Percentiles rank a stretch among this genome's conserved stretches.
Conservation (phyloP, 108 stramenopile species). For the Pelagomonas calceolata region DNA sequence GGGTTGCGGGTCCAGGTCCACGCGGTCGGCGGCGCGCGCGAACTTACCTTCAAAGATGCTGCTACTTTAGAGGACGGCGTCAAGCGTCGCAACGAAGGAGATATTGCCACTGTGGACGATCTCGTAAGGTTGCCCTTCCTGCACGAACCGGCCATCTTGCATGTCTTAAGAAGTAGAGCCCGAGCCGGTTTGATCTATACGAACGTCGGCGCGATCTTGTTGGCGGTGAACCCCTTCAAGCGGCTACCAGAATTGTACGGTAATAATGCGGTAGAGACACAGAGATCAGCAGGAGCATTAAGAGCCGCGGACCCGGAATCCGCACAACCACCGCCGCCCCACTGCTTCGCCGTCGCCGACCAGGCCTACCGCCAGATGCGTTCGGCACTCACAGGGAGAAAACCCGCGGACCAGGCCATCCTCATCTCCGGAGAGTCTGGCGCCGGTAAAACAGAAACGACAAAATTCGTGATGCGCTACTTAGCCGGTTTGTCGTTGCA, state of each 20-base stretch:
- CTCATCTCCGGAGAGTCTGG: slow-evolving; percentile 65
- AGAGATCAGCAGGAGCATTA: slow-evolving; percentile 36
- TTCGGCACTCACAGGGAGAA: not conserved
- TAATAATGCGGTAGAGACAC: slow-evolving; percentile 24
- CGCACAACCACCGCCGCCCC: slow-evolving; percentile 53
- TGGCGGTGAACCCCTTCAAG: slow-evolving; percentile 57
- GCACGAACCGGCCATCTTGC: slow-evolving; percentile 96
- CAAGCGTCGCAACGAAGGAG: not conserved
- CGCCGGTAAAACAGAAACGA: slow-evolving; percentile 95
- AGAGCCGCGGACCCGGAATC: slow-evolving; percentile 10
- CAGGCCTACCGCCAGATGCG: slow-evolving; percentile 88
- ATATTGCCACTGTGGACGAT: slow-evolving; percentile 46
- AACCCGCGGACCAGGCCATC: not conserved
- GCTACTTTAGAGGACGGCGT: not conserved
- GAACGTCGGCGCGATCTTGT: slow-evolving; percentile 39
- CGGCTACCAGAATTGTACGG: slow-evolving; percentile 32
- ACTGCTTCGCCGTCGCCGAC: slow-evolving; percentile 86
- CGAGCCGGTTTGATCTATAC: slow-evolving; percentile 45
- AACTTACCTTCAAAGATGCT: not conserved
- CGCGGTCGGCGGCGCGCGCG: not conserved
- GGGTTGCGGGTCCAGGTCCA: not conserved
- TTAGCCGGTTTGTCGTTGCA: slow-evolving; percentile 54
- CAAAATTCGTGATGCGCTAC: slow-evolving; percentile 91
- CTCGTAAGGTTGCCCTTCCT: slow-evolving; percentile 88
- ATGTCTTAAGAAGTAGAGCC: slow-evolving; percentile 75